A percentile compares a stretch with the other conserved stretches of the same genome.
These are phyloP conservation scores for Rhodamnia argentea DNA, from an alignment of 345 rosid species.

Conservation along the genomic window DNA sequence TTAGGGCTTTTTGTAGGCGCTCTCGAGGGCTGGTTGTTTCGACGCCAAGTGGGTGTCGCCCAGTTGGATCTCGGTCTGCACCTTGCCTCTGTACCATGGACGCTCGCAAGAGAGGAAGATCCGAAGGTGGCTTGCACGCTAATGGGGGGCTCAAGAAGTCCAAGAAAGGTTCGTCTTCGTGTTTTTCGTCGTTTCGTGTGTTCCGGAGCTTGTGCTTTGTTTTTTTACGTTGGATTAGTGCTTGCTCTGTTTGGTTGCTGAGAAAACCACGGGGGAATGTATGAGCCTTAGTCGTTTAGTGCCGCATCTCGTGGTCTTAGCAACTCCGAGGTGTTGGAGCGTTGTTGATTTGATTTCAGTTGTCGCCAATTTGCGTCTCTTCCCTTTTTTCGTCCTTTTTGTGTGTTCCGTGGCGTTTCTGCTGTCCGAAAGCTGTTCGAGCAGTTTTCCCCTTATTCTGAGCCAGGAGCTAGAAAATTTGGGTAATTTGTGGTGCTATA, in stretches of 20 bases:
- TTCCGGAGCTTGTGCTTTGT: background rate
- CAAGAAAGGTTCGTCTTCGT: conserved; percentile 27
- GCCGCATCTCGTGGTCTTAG: background rate
- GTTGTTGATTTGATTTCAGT: background rate
- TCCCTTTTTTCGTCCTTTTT: background rate
- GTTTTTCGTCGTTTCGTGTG: background rate
- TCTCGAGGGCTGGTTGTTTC: background rate
- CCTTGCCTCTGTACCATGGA: conserved; percentile 18
- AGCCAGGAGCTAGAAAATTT: background rate
- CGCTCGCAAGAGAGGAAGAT: conserved; percentile 61
- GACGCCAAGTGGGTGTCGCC: background rate
- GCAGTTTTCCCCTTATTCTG: background rate
- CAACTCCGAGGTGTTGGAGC: background rate
- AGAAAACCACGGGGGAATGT: background rate
- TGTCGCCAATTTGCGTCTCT: background rate
- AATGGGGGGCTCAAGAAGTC: conserved; percentile 72
- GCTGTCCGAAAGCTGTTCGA: background rate
- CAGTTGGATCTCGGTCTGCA: background rate
- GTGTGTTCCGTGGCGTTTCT: background rate
- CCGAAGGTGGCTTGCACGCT: conserved; percentile 34
- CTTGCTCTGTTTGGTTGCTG: background rate
- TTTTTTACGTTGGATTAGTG: background rate
- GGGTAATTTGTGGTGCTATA: background rate
- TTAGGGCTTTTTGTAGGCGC: background rate
- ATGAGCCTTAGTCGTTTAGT: background rate